Evolutionary conservation across 345 rosid species (phyloP).

Genomic region (Erucastrum elatum): DNA sequence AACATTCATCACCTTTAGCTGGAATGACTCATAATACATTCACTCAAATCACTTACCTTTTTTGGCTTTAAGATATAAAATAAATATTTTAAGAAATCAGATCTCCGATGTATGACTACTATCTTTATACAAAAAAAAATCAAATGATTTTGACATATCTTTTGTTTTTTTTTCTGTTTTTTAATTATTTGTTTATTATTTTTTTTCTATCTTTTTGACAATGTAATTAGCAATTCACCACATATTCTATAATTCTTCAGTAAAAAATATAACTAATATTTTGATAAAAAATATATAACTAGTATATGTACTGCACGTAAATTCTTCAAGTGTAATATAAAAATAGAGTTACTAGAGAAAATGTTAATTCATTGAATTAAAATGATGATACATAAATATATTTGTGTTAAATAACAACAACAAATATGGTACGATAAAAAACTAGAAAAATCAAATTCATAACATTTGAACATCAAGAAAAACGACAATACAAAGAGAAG

Average conservation of each 20-base stretch:
- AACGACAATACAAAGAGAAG: neutral
- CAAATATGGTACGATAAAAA: neutral
- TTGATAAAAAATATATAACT: no score
- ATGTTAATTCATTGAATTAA: neutral
- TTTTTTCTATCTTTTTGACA: no score
- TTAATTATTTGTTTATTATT: no score
- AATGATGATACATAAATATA: neutral
- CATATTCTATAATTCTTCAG: neutral
- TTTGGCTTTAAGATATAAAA: neutral
- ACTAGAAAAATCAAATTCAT: neutral
- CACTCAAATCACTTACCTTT: neutral
- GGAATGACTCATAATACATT: conserved; percentile 18
- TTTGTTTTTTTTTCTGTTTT: no score
- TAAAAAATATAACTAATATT: neutral
- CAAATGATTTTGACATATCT: no score
- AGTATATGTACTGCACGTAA: neutral
- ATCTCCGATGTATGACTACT: neutral
- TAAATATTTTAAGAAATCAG: neutral
- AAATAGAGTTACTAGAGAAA: neutral
- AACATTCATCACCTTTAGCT: neutral
- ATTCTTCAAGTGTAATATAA: neutral
- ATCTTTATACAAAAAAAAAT: neutral
- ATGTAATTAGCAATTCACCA: neutral
- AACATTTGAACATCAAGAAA: neutral
- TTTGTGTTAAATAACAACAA: neutral